These are phyloP conservation scores for Saccharomycopsis sp. DNA, from an alignment of 805 yeast genomes.

Conservation along the genomic window DNA sequence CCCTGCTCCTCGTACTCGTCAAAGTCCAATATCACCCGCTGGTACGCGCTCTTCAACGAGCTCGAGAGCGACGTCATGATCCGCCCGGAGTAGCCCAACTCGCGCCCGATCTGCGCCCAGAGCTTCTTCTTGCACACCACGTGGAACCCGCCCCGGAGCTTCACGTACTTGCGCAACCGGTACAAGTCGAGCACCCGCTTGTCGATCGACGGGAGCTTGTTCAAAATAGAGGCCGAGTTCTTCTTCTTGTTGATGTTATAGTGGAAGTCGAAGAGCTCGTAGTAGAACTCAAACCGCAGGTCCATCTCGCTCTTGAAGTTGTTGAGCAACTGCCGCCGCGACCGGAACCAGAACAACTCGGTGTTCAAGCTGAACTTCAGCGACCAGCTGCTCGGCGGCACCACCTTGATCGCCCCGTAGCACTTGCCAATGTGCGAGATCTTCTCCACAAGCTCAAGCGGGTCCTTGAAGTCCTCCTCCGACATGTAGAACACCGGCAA, in stretches of 20 bases:
- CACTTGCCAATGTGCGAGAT: conserved; percentile 38
- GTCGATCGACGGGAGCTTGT: conserved; percentile 59
- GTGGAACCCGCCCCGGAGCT: conserved; percentile 58
- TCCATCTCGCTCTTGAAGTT: conserved; percentile 34
- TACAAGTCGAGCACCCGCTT: conserved; percentile 60
- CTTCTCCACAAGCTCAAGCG: conserved; percentile 45
- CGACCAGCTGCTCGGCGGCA: conserved; percentile 42
- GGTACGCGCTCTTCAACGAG: conserved; percentile 54
- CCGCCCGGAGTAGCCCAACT: conserved; percentile 67
- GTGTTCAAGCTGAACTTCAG: conserved; percentile 34
- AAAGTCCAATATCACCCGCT: conserved; percentile 34
- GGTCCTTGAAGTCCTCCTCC: conserved; percentile 47
- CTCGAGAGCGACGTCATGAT: conserved; percentile 67
- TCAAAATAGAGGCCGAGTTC: conserved; percentile 26
- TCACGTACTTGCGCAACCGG: conserved; percentile 50
- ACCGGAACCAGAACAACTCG: conserved; percentile 44
- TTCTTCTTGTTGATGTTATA: conserved; percentile 17
- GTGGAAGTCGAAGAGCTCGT: conserved; percentile 39
- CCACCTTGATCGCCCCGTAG: conserved; percentile 61
- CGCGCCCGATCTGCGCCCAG: conserved; percentile 83
- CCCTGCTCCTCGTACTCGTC: conserved; percentile 22
- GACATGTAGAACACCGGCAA: conserved; percentile 45
- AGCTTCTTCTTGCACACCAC: conserved; percentile 56
- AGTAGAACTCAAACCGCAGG: conserved; percentile 42
- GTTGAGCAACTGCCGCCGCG: conserved; percentile 43